Percentiles rank a stretch among this genome's conserved stretches.
phyloP scores from a whole-genome alignment of 306 rosid genomes.

The Fragaria iinumae region DNA sequence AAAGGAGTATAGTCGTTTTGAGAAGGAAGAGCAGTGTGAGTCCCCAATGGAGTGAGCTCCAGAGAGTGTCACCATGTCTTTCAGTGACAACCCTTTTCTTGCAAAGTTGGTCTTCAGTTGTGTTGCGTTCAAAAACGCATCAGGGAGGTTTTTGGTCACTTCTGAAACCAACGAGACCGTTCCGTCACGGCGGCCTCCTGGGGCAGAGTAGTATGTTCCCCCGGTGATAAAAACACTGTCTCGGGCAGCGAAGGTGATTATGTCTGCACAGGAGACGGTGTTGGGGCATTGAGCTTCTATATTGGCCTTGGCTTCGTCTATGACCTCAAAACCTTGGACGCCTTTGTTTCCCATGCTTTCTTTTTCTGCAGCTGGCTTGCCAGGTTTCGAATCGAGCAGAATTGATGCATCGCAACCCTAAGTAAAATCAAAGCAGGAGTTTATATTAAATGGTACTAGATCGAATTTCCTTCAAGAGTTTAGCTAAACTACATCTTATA shows the following conservation, averaged over 20 bases:
- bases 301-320: background rate
- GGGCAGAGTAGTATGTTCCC: background rate
- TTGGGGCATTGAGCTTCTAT: background rate
- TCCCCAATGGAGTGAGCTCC: slow-evolving; percentile 1
- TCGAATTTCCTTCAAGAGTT: too few species aligned
- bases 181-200: background rate
- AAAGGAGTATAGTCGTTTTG: background rate
- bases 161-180: background rate
- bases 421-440: too few species aligned
- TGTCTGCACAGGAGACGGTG: background rate
- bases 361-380: background rate
- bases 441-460: background rate
- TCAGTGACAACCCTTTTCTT: background rate
- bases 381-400: background rate
- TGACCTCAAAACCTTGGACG: background rate
- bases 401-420: background rate
- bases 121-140: background rate
- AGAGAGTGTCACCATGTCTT: background rate
- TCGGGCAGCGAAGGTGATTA: background rate
- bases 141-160: background rate
- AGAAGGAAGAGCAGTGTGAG: background rate
- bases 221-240: background rate
- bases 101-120: background rate
- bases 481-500: too few species aligned
- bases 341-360: background rate